These are phyloP conservation scores for Leishmania aethiopica DNA, from an alignment of 208 protist species.

Conservation along the genomic window DNA sequence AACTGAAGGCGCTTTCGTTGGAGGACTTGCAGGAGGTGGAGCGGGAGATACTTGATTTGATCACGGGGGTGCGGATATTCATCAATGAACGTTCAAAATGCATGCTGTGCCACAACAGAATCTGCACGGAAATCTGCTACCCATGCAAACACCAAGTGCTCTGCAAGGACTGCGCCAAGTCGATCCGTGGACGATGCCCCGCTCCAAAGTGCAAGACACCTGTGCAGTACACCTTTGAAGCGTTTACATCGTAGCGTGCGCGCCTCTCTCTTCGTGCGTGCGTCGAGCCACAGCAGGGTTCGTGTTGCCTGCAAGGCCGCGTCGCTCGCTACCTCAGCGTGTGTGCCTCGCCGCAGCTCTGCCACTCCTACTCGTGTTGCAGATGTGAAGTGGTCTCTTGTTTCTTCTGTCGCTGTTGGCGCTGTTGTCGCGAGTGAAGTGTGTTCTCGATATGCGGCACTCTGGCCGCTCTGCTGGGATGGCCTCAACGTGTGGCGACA, in stretches of 20 bases:
- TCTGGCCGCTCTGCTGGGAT: not conserved
- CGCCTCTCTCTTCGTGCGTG: not conserved
- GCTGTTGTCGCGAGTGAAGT: not conserved
- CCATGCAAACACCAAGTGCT: constrained; percentile 91
- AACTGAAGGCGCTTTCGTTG: constrained; percentile 48
- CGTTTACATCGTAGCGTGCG: constrained; percentile 58
- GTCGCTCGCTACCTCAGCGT: not conserved
- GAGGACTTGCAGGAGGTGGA: constrained; percentile 88
- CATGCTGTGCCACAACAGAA: constrained; percentile 69
- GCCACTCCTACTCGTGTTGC: not conserved
- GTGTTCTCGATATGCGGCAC: not conserved
- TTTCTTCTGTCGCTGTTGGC: not conserved
- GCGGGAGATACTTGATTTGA: constrained; percentile 79
- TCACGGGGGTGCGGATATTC: constrained; percentile 64
- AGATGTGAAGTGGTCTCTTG: not conserved
- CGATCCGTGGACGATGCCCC: constrained; percentile 70
- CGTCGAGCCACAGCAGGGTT: not conserved
- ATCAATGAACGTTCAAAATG: constrained; percentile 90
- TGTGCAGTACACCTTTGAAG: constrained; percentile 75
- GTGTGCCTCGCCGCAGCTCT: not conserved
- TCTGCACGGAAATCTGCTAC: constrained; percentile 89
- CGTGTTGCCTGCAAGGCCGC: not conserved
- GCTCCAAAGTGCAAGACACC: constrained; percentile 57
- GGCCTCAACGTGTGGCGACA: not conserved
- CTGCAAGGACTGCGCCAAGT: constrained; percentile 78